Conservation (phyloP, 441 rosid species). For the Gossypium schwendimanii region DNA sequence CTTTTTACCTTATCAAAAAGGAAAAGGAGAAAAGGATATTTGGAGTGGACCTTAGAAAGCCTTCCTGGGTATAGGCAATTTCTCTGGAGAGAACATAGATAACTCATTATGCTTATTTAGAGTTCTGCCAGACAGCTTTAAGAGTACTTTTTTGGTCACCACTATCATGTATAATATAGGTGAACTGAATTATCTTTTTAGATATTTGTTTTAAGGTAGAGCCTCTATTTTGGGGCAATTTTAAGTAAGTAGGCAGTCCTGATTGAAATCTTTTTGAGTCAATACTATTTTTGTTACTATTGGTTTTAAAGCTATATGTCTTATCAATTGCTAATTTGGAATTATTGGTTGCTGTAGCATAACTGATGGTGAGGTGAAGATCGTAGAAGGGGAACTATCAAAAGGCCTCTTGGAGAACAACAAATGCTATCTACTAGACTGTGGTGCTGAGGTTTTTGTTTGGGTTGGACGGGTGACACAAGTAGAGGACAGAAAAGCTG, state of each 20-base stretch:
- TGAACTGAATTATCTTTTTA: background rate
- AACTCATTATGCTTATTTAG: background rate
- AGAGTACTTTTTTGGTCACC: background rate
- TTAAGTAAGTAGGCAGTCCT: background rate
- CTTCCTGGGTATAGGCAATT: background rate
- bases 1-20: background rate
- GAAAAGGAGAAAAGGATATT: background rate
- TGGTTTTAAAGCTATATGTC: background rate
- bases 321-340: conserved; percentile 23
- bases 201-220: background rate
- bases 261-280: background rate
- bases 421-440: conserved; percentile 79
- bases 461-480: conserved; percentile 98
- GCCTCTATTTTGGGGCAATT: background rate
- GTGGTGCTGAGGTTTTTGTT: conserved; percentile 82
- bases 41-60: conserved; percentile 3
- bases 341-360: conserved; percentile 39
- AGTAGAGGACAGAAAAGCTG: conserved; percentile 93
- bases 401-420: conserved; percentile 82
- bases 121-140: background rate
- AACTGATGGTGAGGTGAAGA: conserved; percentile 53
- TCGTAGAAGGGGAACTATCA: conserved; percentile 75
- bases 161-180: background rate
- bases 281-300: background rate
- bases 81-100: background rate